These are phyloP conservation scores for Oehlia diaphana DNA, from an alignment of 192 early-diverging fungal species.

Conservation along the genomic window DNA sequence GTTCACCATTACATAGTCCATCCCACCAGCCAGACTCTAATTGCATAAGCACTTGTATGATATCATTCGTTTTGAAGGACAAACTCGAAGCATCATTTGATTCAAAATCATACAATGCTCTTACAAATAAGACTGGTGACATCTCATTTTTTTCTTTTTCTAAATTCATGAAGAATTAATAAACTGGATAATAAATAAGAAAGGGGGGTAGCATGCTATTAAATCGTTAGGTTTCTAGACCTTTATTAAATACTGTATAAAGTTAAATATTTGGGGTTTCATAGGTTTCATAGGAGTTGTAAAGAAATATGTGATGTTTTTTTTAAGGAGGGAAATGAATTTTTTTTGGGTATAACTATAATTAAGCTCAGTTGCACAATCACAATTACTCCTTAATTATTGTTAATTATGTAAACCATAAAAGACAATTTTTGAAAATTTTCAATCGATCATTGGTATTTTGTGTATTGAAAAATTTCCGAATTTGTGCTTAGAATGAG, in stretches of 20 bases:
- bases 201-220: not conserved
- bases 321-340: too few species aligned
- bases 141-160: not conserved
- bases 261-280: too few species aligned
- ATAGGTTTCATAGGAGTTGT: too few species aligned
- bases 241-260: not conserved
- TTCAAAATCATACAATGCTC: constrained; percentile 86
- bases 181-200: not conserved
- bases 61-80: constrained; percentile 80
- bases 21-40: constrained; percentile 98
- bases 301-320: too few species aligned
- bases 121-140: constrained; percentile 10
- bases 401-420: not conserved
- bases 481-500: not conserved
- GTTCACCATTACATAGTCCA: constrained; percentile 74
- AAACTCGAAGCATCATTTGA: constrained; percentile 77
- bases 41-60: constrained; percentile 87
- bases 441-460: not conserved
- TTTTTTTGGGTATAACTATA: too few species aligned
- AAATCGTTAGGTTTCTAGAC: not conserved
- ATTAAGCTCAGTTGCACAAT: not conserved
- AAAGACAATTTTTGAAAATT: not conserved
- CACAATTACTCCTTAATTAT: not conserved
- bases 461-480: not conserved
- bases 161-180: not conserved